phyloP scores from a whole-genome alignment of 2,329 filamentous ascomycete species.

The Endocalyx cinctus region DNA sequence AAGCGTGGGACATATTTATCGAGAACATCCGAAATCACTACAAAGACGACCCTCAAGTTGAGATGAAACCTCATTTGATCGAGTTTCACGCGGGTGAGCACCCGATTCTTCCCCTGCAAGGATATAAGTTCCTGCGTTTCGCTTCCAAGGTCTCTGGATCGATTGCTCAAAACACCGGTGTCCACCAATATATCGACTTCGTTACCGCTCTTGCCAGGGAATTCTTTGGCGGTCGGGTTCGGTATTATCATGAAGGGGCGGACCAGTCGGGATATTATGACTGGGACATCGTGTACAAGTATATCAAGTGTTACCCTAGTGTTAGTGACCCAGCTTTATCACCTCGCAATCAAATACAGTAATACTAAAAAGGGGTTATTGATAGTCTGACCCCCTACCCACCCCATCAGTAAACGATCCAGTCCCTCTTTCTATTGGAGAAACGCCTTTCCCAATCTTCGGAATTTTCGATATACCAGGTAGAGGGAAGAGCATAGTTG shows the following conservation, averaged over 20 bases:
- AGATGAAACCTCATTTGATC: background rate
- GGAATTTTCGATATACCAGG: conserved; percentile 16
- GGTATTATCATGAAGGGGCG: background rate
- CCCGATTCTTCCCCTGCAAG: conserved; percentile 3
- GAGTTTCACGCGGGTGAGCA: background rate
- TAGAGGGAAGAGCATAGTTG: conserved; percentile 37
- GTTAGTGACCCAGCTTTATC: background rate
- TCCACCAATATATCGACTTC: background rate
- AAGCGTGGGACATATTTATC: background rate
- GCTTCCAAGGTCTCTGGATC: background rate
- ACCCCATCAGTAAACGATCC: too few relatives aligned
- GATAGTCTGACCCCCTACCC: too few relatives aligned
- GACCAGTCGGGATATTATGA: conserved; percentile 3
- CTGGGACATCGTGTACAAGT: conserved; percentile 1
- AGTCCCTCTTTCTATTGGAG: too few relatives aligned
- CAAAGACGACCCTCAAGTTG: background rate
- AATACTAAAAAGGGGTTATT: too few relatives aligned
- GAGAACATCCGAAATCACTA: background rate
- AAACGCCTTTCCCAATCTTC: conserved; percentile 8
- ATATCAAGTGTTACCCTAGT: background rate
- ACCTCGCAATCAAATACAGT: too few relatives aligned
- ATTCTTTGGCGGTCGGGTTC: conserved; percentile 1
- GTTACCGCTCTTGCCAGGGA: conserved; percentile 1
- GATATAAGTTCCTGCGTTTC: conserved; percentile 5
- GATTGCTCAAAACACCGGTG: background rate